Base-by-base conservation (phyloP, 345 rosid genomes). In the Eucalyptus shirleyi region DNA sequence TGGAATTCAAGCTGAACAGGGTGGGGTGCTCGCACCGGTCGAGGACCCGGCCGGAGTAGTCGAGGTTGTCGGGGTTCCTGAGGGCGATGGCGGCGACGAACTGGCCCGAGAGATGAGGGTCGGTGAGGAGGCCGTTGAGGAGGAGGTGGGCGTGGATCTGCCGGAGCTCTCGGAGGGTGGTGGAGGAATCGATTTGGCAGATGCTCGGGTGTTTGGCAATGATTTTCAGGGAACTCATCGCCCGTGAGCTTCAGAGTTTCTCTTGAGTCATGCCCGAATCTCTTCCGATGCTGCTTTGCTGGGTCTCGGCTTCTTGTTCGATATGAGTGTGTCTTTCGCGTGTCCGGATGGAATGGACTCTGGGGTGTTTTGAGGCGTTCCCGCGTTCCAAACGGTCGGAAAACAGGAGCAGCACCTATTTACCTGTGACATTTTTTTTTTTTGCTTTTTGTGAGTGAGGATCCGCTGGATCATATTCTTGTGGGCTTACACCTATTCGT, bases 81-180 rank as follows among this genome's bases (percentile, higher is more conserved):
- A 94, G 89, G 90, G 96, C 95, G 50, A 95, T 89, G 9, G 94
- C 59, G 86, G 95, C 93, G 17, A 93, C 94, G 88, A 96, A 94
- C 28, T 93, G 95, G 87, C 96, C 96, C 8, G 90, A 90, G 88
- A 93, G 88, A 26, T 91, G 92, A 53, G 95, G 89, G 86, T 95
- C 93, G 28, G 30, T 53, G 81, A 94, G 92, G 69, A 92, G 89
- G 65, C 94, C 94, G 34, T 89, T 89, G 56, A 93, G 86, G 24
- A 93, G 91, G 65, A 96, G 96, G 87, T 93, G 94, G 40, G 94
- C 89, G 87, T 96, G 98, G 90, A 95, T 94, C 88, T 96, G 96
- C 44, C 89, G 85, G 62, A 95, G 93, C 88, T 94, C 91, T 40
- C 59, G 89, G 69, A 89, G 89, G 87, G 90, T 72, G 15, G 93